Evolutionary conservation across 106 monocot species (phyloP), one percentile per base, ranked within the genome.

Genomic region (Vanilla planifolia): DNA sequence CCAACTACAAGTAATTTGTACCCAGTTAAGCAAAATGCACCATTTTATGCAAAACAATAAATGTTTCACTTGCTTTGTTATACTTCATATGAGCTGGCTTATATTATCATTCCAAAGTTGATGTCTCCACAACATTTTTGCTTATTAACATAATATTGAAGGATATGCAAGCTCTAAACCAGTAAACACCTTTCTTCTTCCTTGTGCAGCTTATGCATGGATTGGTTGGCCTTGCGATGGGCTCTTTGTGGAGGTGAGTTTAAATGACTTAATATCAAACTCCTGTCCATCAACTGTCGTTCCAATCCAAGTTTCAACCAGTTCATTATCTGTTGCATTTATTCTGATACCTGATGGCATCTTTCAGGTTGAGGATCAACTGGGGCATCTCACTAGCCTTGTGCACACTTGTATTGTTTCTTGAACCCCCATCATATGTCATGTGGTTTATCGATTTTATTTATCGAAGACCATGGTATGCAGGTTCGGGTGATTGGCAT

Each of bases 151-250:
- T n/a, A n/a, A n/a, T n/a, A n/a, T n/a, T n/a, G n/a, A n/a, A n/a
- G n/a, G n/a, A n/a, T n/a, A n/a, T n/a, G n/a, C n/a, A n/a, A n/a
- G n/a, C n/a, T n/a, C n/a, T n/a, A n/a, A n/a, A n/a, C n/a, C n/a
- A n/a, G n/a, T n/a, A n/a, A n/a, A n/a, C n/a, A n/a, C n/a, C n/a
- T n/a, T n/a, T n/a, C n/a, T n/a, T n/a, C 56, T 51, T 55, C 35
- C 32, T 13, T 40, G 6, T 86, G 72, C 86, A 95, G 94, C 89
- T 95, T 65, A 90, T 95, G 94, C 90, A 95, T 76, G 94, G 94
- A 62, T 63, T 86, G 59, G 78, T 95, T 76, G 94, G 89, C 72
- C 67, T 95, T 15, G 60, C 80, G 4, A 84, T 95, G 86, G 94
- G 94, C 39, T 78, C 86, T 25, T 62, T 95, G 8, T 95, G 94